A percentile compares a stretch with the other conserved stretches of the same genome.
These are phyloP conservation scores for Anthracocystis panici-leucophaei DNA, from an alignment of 1,284 basidiomycete genomes.

Conservation along the genomic window DNA sequence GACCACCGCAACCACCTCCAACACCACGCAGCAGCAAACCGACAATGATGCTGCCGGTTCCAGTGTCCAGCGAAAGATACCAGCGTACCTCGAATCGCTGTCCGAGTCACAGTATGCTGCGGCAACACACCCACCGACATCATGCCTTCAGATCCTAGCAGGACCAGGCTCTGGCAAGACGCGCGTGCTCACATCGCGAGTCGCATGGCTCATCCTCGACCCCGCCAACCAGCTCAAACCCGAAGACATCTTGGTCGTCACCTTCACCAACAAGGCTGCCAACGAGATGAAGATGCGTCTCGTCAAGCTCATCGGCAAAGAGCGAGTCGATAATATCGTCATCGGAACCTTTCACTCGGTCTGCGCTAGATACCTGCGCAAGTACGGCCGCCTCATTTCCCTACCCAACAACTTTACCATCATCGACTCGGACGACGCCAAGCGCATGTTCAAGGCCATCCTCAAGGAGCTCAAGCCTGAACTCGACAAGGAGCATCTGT, in stretches of 20 bases:
- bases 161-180: constrained; percentile 69
- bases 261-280: constrained; percentile 82
- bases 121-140: constrained; percentile 54
- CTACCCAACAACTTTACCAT: constrained; percentile 83
- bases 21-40: not conserved
- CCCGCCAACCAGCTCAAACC: constrained; percentile 53
- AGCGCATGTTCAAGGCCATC: constrained; percentile 78
- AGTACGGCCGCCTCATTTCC: constrained; percentile 76
- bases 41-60: constrained; percentile 7
- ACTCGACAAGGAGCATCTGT: constrained; percentile 72
- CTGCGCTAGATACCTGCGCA: constrained; percentile 79
- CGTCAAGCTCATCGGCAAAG: constrained; percentile 78
- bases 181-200: constrained; percentile 64
- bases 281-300: constrained; percentile 87
- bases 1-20: not conserved
- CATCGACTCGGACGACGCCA: constrained; percentile 82
- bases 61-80: not conserved
- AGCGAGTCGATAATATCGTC: constrained; percentile 76
- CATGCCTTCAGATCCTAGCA: constrained; percentile 66
- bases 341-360: constrained; percentile 84
- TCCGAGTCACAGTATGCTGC: constrained; percentile 60
- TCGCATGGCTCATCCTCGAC: constrained; percentile 63
- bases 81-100: constrained; percentile 46
- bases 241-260: constrained; percentile 67
- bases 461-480: constrained; percentile 75